Base-by-base conservation (phyloP, 305 asterid species). In the Euphrasia arctica region DNA sequence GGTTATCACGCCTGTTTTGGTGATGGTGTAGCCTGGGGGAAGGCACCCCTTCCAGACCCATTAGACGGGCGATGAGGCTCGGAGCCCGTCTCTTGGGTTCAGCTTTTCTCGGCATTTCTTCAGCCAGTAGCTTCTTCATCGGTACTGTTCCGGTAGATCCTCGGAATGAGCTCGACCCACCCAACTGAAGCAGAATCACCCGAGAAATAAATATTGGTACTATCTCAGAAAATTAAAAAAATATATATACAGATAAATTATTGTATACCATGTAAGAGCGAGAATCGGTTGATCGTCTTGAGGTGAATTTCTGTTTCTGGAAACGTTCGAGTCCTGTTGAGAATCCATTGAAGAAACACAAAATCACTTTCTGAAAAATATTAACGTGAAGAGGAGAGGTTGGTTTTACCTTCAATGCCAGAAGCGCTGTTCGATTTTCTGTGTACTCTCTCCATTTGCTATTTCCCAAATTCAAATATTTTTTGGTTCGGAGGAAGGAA, bases 21-120 rank as follows among this genome's bases (percentile, higher is more conserved):
- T 31, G 36, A 0, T 2, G 36, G 3, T 31, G 36, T 5, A 2
- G 36, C 77, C 86, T 78, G 0, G 87, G 91, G 60, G 89, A 75
- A 48, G 94, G 96, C 65, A 88, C 76, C 57, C 89, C 89, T 70
- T 88, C 97, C 9, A 90, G 83, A 57, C 96, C 97, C 96, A 85
- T 93, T 80, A 93, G 77, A 77, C 81, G 78, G 65, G 96, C 97
- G 63, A 93, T 69, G 45, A 84, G 78, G 64, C 81, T 79, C 3
- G 88, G 94, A 0, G 86, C 58, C 54, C 84, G 75, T 73, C 79
- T 84, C 79, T 76, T 88, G 29, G 79, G 18, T 72, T 83, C 92
- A 29, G 61, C 79, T 75, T 90, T 93, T 75, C 72, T 80, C 2
- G 88, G 69, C 87, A 87, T 83, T 76, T 93, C 97, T 68, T 77